Base-by-base conservation (phyloP, 495 filamentous ascomycete genomes). In the Talaromyces trachyspermus region DNA sequence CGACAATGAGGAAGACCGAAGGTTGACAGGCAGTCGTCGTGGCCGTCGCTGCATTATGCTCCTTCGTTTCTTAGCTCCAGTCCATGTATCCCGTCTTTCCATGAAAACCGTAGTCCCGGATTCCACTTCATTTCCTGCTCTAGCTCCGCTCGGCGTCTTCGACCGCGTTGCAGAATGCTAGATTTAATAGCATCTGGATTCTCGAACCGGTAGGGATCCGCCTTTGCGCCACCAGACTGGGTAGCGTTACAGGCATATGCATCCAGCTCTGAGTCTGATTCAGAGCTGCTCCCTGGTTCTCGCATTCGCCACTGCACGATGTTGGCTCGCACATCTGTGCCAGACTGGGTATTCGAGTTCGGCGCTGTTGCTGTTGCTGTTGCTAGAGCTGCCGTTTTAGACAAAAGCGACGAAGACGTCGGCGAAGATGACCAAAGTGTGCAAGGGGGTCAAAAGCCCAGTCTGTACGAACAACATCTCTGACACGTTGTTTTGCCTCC, bases 41-140 rank as follows among this genome's bases (percentile, higher is more conserved):
- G 17, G 22, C n/a, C 18, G 7, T 24, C 27, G 26, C 15, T 30
- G 15, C 5, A 14, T 19, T 23, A 46, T 18, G 26, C 22, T 22
- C 24, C 58, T 49, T 38, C 57, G 58, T 18, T 60, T 64, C 30
- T 53, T 70, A 2, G 89, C 92, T n/a, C 84, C 83, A 9, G 88
- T 85, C 92, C 92, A 98, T 12, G 79, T 83, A 66, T 96, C 79
- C 32, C 92, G 77, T 42, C 87, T 70, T 26, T 77, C 77, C 37
- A 80, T 71, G 68, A 98, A 53, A 80, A 82, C 37, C 79, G 72
- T 32, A 98, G 59, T 0, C 92, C 92, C 17, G 78, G 69, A 51
- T 96, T 97, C 86, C 86, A 94, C 14, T 63, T 58, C 74, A 86
- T 79, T 58, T 97, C 91, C 26, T 85, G 84, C 43, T 85, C 75